Evolutionary conservation across 2,329 filamentous ascomycete species (phyloP), one percentile per base, ranked within the genome.

Genomic region (Cercospora berteroae): DNA sequence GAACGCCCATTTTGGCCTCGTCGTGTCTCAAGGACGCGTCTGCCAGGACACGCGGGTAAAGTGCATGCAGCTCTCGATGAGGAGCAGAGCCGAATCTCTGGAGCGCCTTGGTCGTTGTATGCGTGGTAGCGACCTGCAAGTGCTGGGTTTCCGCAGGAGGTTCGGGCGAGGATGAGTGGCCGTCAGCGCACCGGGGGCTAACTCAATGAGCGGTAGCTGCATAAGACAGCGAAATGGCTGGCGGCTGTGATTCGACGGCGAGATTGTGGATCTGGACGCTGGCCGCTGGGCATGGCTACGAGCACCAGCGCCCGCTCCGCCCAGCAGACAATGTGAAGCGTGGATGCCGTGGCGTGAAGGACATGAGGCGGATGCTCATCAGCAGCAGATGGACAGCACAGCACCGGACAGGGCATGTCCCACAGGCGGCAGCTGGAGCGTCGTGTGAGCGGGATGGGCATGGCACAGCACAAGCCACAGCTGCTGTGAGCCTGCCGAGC

Each of bases 201-300:
- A 65, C 69, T 67, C 64, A 62, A 61, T 60, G 63, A 60, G 63
- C 58, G 36, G 56, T 70, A 71, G 71, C 64, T 69, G 69, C 69
- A 70, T 62, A 59, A 27, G 63, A 52, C 57, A 57, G 29, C 60
- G 61, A 56, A 60, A 56, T 50, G 23, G 56, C 50, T 10, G 58
- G 31, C 59, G 36, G 44, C 52, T 63, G 63, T 72, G 70, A 72
- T 72, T 72, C 68, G 70, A 66, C 67, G 66, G 60, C 50, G 39
- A 69, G 31, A 66, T 57, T 55, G 67, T 70, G 69, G 67, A 63
- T 63, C 68, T 67, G 52, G 52, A 63, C 60, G 67, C 63, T 64
- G 61, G 29, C n/a, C 31, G 66, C 44, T 52, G 48, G 48, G 12
- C 60, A 66, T 66, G 57, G 67, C 56, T 44, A 18, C 33, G 64